Percentiles rank a stretch among this genome's conserved stretches.
Evolutionary conservation across 805 yeast genomes (phyloP).

Genomic region (Candida chilensis): DNA sequence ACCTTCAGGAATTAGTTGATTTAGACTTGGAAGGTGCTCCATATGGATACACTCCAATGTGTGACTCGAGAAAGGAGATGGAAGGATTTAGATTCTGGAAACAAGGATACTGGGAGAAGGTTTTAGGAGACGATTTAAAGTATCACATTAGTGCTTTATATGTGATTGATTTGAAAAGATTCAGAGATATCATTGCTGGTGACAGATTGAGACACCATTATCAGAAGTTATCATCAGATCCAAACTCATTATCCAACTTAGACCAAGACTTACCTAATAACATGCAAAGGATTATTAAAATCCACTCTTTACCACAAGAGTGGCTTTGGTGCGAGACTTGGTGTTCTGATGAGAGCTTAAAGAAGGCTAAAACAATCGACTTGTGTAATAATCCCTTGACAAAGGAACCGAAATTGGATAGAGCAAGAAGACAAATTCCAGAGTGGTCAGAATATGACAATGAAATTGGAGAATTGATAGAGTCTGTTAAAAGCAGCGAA

Average conservation of each 20-base stretch:
- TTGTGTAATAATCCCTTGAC: constrained; percentile 79
- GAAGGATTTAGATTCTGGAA: constrained; percentile 91
- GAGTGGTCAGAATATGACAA: constrained; percentile 69
- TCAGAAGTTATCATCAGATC: constrained; percentile 72
- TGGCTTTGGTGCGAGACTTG: constrained; percentile 95
- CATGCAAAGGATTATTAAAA: constrained; percentile 58
- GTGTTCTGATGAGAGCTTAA: constrained; percentile 61
- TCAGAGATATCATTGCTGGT: constrained; percentile 66
- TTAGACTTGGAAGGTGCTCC: constrained; percentile 73
- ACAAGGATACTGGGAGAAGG: constrained; percentile 78
- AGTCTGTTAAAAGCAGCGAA: constrained; percentile 2
- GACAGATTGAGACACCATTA: constrained; percentile 78
- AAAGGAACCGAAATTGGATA: constrained; percentile 66
- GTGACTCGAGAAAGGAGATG: constrained; percentile 70
- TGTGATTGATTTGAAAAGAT: constrained; percentile 64
- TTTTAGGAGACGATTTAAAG: constrained; percentile 43
- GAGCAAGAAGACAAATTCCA: constrained; percentile 68
- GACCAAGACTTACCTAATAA: constrained; percentile 95
- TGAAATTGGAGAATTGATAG: constrained; percentile 25
- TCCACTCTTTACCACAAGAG: constrained; percentile 66
- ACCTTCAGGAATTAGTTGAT: constrained; percentile 58
- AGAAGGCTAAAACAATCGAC: constrained; percentile 69
- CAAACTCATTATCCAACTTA: constrained; percentile 67
- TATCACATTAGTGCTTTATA: constrained; percentile 83
- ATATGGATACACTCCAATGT: constrained; percentile 84